Evolutionary conservation across 352 stramenopile species (phyloP).

Genomic region (Phytophthora idaei): DNA sequence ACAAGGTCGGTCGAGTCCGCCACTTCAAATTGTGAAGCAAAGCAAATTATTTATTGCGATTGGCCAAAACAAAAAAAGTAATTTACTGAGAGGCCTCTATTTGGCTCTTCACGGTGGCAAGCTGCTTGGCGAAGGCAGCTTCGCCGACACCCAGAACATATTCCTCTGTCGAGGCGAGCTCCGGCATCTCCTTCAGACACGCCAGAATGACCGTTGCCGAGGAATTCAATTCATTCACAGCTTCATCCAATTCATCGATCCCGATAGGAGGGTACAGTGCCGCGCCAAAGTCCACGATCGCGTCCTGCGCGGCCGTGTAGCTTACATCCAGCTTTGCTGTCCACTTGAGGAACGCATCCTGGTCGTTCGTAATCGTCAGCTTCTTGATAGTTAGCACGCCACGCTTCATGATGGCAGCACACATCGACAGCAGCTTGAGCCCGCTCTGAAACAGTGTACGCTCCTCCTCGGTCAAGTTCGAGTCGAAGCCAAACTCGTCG

Average conservation of each 20-base stretch:
- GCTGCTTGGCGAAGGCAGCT: slow-evolving; percentile 61
- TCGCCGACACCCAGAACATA: slow-evolving; percentile 51
- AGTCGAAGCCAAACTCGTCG: slow-evolving; percentile 82
- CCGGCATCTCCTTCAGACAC: slow-evolving; percentile 57
- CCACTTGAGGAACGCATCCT: slow-evolving; percentile 72
- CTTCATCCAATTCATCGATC: slow-evolving; percentile 54
- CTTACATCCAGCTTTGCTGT: slow-evolving; percentile 65
- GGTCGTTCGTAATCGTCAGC: slow-evolving; percentile 57
- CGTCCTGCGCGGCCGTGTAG: slow-evolving; percentile 68
- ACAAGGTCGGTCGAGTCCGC: slow-evolving; percentile 43
- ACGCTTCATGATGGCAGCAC: slow-evolving; percentile 76
- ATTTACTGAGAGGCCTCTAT: slow-evolving; percentile 56
- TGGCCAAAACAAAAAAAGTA: slow-evolving; percentile 15
- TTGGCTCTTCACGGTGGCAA: slow-evolving; percentile 57
- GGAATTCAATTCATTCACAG: slow-evolving; percentile 42
- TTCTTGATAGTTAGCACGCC: slow-evolving; percentile 85
- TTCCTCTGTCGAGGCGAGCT: slow-evolving; percentile 44
- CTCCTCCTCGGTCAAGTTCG: slow-evolving; percentile 71
- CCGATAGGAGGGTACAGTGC: slow-evolving; percentile 80
- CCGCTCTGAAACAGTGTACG: slow-evolving; percentile 66
- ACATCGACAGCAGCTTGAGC: slow-evolving; percentile 77
- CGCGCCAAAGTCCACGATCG: slow-evolving; percentile 83
- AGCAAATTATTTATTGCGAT: slow-evolving; percentile 1
- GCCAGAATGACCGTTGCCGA: slow-evolving; percentile 47
- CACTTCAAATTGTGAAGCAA: background rate